Base-by-base conservation (phyloP, 345 rosid genomes). In the Salix caprea region DNA sequence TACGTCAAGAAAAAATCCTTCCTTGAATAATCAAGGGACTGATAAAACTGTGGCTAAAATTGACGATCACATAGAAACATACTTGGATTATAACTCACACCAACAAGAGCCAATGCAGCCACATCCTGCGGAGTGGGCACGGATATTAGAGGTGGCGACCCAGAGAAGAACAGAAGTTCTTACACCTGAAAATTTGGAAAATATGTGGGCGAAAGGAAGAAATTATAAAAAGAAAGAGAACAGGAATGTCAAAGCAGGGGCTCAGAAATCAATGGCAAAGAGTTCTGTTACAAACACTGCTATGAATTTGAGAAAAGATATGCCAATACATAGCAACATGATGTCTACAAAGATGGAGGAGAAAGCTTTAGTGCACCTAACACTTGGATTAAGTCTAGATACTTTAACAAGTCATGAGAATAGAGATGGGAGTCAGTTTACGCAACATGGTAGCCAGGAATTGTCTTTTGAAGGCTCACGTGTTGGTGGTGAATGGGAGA, bases 161-260 rank as follows among this genome's bases (percentile, higher is more conserved):
- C 94, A 94, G 81, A 92, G 97, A 81, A 91, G 97, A 90, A 86
- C 97, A 30, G 97, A 96, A 90, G 85, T 96, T 89, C 98, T 96
- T 77, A 75, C 88, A 24, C 99, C 99, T 72, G 97, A 96, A 85
- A 96, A 96, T 88, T 98, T 96, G 75, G 99, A 96, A 76, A 94
- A 92, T 80, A 86, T 96, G 98, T 96, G 99, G 98, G 87, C 98
- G 2, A 94, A 89, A 87, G 99, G 99, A 87, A 91, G 94, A 83
- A 88, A 92, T 79, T 92, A 94, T 78, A 92, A 89, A 82, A 90
- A 71, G 87, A 91, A 88, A 81, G 97, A 94, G 87, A 82, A 82
- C 67, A 94, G 88, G 81, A 82, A 65, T 21, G 74, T 69, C 30
- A 84, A 86, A 76, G 54, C 73, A 44, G 84, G 80, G 58, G 79